These are phyloP conservation scores for Neurospora sp. DNA, from an alignment of 495 filamentous ascomycete species.

Conservation along the genomic window DNA sequence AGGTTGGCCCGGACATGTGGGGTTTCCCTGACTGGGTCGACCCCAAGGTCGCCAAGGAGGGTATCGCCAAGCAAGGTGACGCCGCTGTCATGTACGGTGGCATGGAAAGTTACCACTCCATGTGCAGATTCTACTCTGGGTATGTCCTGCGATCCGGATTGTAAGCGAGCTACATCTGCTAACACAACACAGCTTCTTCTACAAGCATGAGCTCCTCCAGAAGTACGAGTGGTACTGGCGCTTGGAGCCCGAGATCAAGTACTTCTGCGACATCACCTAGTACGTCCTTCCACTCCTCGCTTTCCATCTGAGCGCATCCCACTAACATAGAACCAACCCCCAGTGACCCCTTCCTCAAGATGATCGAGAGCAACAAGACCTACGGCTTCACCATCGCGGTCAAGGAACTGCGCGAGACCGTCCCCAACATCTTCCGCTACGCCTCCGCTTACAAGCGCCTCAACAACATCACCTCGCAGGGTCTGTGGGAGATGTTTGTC, in stretches of 20 bases:
- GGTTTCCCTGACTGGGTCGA: conserved; percentile 97
- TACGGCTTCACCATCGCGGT: conserved; percentile 99
- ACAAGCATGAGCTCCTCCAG: conserved; percentile 87
- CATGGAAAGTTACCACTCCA: conserved; percentile 97
- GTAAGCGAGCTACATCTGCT: conserved; percentile 6
- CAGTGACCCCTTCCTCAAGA: conserved; percentile 91
- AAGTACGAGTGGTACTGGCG: conserved; percentile 99
- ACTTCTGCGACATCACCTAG: conserved; percentile 99
- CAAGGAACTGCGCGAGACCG: conserved; percentile 95
- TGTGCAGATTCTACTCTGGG: conserved; percentile 99
- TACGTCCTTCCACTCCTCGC: conserved; percentile 37
- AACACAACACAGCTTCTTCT: conserved; percentile 64
- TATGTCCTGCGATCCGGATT: conserved; percentile 25
- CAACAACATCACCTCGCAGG: conserved; percentile 83
- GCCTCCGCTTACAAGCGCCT: conserved; percentile 97
- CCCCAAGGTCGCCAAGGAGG: conserved; percentile 84
- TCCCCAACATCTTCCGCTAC: conserved; percentile 98
- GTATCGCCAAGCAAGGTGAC: conserved; percentile 91
- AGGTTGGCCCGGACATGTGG: conserved; percentile 87
- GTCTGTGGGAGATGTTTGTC: conserved; percentile 98
- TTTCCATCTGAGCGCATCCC: not conserved
- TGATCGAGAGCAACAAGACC: conserved; percentile 89
- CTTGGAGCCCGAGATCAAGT: conserved; percentile 98
- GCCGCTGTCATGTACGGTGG: conserved; percentile 99
- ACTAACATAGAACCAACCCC: conserved; percentile 7